Percentiles rank a stretch among this genome's conserved stretches.
These are phyloP conservation scores for Dictyostelium intermedium DNA, from an alignment of 78 protist species.

Conservation along the genomic window DNA sequence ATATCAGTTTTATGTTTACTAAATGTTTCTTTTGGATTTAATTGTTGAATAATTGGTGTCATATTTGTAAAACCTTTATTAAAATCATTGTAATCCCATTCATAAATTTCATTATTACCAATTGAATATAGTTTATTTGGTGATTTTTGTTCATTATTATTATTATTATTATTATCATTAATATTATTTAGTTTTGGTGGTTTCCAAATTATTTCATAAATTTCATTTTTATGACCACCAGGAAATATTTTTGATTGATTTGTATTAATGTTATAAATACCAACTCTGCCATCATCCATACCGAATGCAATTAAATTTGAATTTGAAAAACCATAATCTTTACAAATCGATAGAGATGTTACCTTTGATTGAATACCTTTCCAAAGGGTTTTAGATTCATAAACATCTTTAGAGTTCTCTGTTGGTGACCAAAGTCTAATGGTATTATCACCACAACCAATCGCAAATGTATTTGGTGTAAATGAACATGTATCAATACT, in stretches of 20 bases:
- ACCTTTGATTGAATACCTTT: slow-evolving; percentile 66
- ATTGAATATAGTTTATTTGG: background rate
- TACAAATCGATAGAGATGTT: slow-evolving; percentile 32
- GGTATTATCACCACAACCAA: slow-evolving; percentile 67
- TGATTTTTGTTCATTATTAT: background rate
- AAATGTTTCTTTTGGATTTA: background rate
- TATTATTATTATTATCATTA: background rate
- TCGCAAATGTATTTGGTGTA: slow-evolving; percentile 41
- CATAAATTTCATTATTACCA: slow-evolving; percentile 6
- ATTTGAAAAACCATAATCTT: background rate
- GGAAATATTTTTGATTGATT: slow-evolving; percentile 47
- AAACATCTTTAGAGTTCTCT: background rate
- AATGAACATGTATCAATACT: background rate
- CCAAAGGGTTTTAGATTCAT: slow-evolving; percentile 40
- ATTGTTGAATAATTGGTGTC: background rate
- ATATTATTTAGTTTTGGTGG: background rate
- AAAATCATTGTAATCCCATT: slow-evolving; percentile 16
- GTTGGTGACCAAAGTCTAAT: slow-evolving; percentile 65
- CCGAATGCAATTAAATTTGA: slow-evolving; percentile 48
- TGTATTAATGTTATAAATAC: slow-evolving; percentile 19
- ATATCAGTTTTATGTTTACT: slow-evolving; percentile 12
- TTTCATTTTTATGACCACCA: slow-evolving; percentile 50
- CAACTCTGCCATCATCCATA: slow-evolving; percentile 73
- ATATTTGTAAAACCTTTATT: background rate
- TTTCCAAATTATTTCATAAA: slow-evolving; percentile 50